Conservation (phyloP, 1,284 basidiomycete species). For the Leccinum subatratum region DNA sequence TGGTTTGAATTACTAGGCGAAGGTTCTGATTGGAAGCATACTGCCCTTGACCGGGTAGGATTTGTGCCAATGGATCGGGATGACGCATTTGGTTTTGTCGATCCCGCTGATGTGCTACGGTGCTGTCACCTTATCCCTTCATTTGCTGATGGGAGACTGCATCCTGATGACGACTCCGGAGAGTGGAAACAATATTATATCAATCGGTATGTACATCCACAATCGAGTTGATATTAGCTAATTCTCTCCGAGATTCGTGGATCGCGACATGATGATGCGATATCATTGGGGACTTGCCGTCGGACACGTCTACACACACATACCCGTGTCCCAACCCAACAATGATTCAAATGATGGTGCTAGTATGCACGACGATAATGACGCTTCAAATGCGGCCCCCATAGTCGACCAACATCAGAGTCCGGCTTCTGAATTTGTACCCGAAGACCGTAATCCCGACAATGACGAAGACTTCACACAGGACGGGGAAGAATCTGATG, state of each 20-base stretch:
- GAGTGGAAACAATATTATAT: not conserved
- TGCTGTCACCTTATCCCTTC: not conserved
- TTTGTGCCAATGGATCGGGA: not conserved
- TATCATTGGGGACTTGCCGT: not conserved
- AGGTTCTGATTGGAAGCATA: not conserved
- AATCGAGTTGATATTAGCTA: not conserved
- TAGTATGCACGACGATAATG: not conserved
- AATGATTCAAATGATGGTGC: not conserved
- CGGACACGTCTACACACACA: not conserved
- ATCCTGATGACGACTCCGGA: too few species aligned
- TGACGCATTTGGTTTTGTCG: not conserved
- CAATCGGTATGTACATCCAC: not conserved
- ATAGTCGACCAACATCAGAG: not conserved
- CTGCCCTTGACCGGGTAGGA: not conserved
- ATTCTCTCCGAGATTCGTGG: not conserved
- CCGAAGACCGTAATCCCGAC: not conserved
- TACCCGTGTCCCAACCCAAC: not conserved
- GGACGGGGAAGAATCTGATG: not conserved
- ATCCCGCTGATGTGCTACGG: not conserved
- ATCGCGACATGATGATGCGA: not conserved
- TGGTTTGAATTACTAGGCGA: not conserved
- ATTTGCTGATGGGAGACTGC: not conserved
- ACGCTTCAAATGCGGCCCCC: not conserved
- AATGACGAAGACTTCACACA: not conserved
- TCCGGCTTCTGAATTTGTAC: not conserved